phyloP scores from a whole-genome alignment of 2,329 filamentous ascomycete genomes.

The Fusarium domesticum region DNA sequence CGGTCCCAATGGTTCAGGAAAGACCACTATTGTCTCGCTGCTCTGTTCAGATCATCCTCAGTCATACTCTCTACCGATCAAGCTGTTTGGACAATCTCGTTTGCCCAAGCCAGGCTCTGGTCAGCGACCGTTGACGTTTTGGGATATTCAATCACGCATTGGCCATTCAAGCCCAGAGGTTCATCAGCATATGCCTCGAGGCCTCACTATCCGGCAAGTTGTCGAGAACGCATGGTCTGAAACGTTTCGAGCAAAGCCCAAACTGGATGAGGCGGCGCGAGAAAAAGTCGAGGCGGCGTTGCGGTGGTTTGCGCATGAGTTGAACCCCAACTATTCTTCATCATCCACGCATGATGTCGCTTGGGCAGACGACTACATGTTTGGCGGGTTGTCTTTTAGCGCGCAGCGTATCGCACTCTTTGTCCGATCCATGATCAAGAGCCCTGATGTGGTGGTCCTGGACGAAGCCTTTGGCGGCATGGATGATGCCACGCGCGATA shows the following conservation, averaged over 20 bases:
- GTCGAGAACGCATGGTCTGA: conserved; percentile 88
- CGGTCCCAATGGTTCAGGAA: conserved; percentile 90
- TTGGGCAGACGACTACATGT: conserved; percentile 67
- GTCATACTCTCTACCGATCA: conserved; percentile 83
- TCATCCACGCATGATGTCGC: conserved; percentile 34
- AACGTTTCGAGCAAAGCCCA: conserved; percentile 72
- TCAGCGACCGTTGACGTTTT: conserved; percentile 75
- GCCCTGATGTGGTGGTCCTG: conserved; percentile 76
- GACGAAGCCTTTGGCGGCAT: conserved; percentile 89
- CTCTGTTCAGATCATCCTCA: conserved; percentile 96
- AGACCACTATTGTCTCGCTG: conserved; percentile 89
- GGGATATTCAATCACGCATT: conserved; percentile 85
- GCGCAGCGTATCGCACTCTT: conserved; percentile 84
- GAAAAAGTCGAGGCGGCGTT: conserved; percentile 67
- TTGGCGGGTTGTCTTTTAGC: conserved; percentile 74
- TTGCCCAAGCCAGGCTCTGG: conserved; percentile 68
- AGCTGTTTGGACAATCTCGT: conserved; percentile 77
- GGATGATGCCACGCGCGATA: conserved; percentile 77
- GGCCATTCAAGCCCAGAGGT: conserved; percentile 94
- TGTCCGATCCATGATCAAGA: conserved; percentile 75
- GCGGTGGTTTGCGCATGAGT: conserved; percentile 72
- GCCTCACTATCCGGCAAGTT: conserved; percentile 68
- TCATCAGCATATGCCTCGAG: conserved; percentile 84
- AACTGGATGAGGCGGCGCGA: conserved; percentile 55
- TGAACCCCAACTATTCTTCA: conserved; percentile 54